Evolutionary conservation across 2,329 filamentous ascomycete species (phyloP).

Genomic region (Neofusicoccum cordaticola): DNA sequence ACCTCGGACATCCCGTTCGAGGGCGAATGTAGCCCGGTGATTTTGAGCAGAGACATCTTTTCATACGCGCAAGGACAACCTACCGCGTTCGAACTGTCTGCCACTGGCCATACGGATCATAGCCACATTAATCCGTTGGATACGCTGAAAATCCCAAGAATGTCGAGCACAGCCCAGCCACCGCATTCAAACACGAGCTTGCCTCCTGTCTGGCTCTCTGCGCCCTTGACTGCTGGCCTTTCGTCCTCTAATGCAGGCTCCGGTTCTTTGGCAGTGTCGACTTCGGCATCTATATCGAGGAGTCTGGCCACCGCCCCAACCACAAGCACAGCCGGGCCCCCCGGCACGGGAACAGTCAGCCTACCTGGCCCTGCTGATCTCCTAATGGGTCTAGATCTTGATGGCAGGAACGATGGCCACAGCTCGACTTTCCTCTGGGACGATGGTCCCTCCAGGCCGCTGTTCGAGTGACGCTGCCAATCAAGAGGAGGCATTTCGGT

Average conservation of each 20-base stretch:
- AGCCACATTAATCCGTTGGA: slow-evolving; percentile 30
- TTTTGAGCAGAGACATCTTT: slow-evolving; percentile 38
- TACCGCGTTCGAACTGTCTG: not conserved
- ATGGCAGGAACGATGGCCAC: slow-evolving; percentile 18
- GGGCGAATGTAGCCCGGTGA: slow-evolving; percentile 29
- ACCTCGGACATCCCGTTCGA: slow-evolving; percentile 18
- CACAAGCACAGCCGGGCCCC: not conserved
- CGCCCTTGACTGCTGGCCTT: slow-evolving; percentile 8
- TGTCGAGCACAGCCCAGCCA: slow-evolving; percentile 7
- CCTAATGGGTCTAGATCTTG: slow-evolving; percentile 27
- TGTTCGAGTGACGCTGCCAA: not conserved
- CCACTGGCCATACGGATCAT: not conserved
- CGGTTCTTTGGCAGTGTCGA: not conserved
- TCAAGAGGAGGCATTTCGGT: not conserved
- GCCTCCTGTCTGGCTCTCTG: slow-evolving; percentile 13
- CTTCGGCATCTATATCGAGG: not conserved
- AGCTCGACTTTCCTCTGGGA: slow-evolving; percentile 1
- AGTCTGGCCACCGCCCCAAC: not conserved
- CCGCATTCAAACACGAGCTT: slow-evolving; percentile 7
- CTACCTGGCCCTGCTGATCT: slow-evolving; percentile 33
- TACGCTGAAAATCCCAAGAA: slow-evolving; percentile 28
- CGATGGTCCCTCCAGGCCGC: not conserved
- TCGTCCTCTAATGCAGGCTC: not conserved
- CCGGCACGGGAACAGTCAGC: slow-evolving; percentile 26
- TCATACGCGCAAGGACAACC: slow-evolving; percentile 32